Base-by-base conservation (phyloP, 345 rosid genomes). In the Gynandropsis gynandra region DNA sequence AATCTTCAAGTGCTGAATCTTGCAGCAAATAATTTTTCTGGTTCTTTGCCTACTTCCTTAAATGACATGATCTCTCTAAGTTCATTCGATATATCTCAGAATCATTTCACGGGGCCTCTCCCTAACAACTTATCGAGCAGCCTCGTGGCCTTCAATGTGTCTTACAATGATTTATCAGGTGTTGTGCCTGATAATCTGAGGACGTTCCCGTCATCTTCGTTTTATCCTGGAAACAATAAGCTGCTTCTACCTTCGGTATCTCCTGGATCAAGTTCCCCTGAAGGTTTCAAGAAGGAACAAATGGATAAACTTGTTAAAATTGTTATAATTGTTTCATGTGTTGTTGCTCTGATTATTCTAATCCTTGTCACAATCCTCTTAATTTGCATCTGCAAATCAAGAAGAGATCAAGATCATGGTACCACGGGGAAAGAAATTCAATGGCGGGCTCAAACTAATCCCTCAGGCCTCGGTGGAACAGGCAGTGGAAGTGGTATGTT, bases 121-220 rank as follows among this genome's bases (percentile, higher is more conserved):
- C 95, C 96, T 1, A 74, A 49, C 68, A 87, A 87, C 59, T 66
- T 87, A 67, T 72, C 96, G 19, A 65, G 32, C 39, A 59, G 67
- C 52, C 83, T 92, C 39, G 62, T 54, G 54, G 77, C 70, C 63
- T 80, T 92, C 58, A 92, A 87, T 65, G 95, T 72, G 45, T 82
- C 98, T 10, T 62, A 76, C 59, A 92, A 92, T 59, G 83, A 87
- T 74, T 80, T 92, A 41, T 85, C 95, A 53, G 98, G 98, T 11
- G 72, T 62, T 62, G 93, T 87, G 61, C 96, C 98, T 29, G 95
- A 82, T 69, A 87, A 67, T 63, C 67, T 92, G 64, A 79, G 81
- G 69, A 74, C 58, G 64, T 87, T 85, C 60, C 87, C 90, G 38
- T 62, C 58, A 14, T 74, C 93, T 63, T 82, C 93, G n/a, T 92